A percentile compares a stretch with the other conserved stretches of the same genome.
phyloP scores from a whole-genome alignment of 257 asterid genomes.

The Jacaranda mimosifolia region DNA sequence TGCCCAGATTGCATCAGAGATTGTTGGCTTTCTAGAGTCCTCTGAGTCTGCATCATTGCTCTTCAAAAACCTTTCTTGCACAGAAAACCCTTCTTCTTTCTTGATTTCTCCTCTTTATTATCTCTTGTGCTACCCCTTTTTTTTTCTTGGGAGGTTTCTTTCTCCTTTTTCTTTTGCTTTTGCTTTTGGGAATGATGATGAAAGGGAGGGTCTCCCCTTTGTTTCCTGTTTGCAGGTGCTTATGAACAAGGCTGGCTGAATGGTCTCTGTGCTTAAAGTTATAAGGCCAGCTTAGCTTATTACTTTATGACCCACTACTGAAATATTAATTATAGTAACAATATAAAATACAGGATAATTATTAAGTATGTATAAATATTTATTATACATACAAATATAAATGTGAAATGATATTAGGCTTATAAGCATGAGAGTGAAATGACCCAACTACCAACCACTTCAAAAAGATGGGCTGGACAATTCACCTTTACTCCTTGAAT shows the following conservation, averaged over 20 bases:
- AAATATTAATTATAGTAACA: neutral
- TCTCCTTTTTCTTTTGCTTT: constrained; percentile 46
- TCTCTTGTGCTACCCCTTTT: constrained; percentile 16
- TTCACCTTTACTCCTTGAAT: constrained; percentile 8
- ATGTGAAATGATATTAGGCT: neutral
- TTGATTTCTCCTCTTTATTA: constrained; percentile 40
- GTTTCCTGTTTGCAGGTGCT: constrained; percentile 55
- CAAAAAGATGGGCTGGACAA: constrained; percentile 34
- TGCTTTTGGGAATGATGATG: constrained; percentile 56
- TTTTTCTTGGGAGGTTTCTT: constrained; percentile 32
- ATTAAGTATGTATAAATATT: neutral
- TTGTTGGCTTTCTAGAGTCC: constrained; percentile 67
- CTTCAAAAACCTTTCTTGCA: neutral
- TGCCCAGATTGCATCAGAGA: constrained; percentile 80
- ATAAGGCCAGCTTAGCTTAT: constrained; percentile 41
- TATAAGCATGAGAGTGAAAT: constrained; percentile 38
- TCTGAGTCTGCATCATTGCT: constrained; percentile 71
- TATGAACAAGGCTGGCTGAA: constrained; percentile 55
- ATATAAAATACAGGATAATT: neutral
- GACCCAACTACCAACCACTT: constrained; percentile 52
- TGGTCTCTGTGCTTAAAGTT: constrained; percentile 39
- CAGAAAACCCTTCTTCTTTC: constrained; percentile 48
- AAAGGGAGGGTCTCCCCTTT: constrained; percentile 30
- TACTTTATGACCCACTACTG: constrained; percentile 42
- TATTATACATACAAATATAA: neutral